Conservation (phyloP, 768 basidiomycete species). For the Lactarius evosmus region DNA sequence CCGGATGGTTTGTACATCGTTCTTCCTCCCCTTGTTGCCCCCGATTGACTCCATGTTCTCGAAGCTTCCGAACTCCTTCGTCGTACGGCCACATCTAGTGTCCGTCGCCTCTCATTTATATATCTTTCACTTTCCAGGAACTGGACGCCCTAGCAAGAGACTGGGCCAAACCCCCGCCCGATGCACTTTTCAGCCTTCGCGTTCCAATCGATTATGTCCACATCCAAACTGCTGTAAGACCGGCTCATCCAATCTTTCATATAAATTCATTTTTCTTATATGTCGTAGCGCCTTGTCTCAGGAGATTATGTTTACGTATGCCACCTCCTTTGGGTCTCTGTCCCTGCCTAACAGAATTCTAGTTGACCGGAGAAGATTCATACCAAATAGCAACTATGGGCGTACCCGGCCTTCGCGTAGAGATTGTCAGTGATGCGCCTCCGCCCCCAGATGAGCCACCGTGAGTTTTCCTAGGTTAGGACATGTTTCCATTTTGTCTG, state of each 20-base stretch:
- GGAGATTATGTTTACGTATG: conserved; percentile 82
- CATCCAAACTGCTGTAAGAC: conserved; percentile 73
- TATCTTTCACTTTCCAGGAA: conserved; percentile 47
- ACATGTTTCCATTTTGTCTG: background rate
- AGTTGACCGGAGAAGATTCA: conserved; percentile 84
- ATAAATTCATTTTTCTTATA: conserved; percentile 19
- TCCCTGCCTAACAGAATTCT: conserved; percentile 15
- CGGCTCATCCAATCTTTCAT: background rate
- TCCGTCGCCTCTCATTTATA: conserved; percentile 4
- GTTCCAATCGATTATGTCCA: conserved; percentile 88
- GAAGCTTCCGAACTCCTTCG: conserved; percentile 67
- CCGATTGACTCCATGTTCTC: conserved; percentile 10
- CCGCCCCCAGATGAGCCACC: conserved; percentile 83
- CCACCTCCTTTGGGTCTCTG: conserved; percentile 25
- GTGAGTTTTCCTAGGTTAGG: conserved; percentile 44
- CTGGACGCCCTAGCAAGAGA: conserved; percentile 76
- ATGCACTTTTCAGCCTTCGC: conserved; percentile 69
- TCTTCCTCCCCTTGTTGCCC: background rate
- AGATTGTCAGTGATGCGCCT: conserved; percentile 81
- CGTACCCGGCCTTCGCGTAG: conserved; percentile 77
- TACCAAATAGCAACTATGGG: conserved; percentile 87
- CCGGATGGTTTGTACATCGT: conserved; percentile 50
- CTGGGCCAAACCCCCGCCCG: conserved; percentile 85
- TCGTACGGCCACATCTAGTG: conserved; percentile 42
- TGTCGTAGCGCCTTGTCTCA: conserved; percentile 64